phyloP scores from a whole-genome alignment of 495 filamentous ascomycete species.

The Podospora pseudopauciseta region DNA sequence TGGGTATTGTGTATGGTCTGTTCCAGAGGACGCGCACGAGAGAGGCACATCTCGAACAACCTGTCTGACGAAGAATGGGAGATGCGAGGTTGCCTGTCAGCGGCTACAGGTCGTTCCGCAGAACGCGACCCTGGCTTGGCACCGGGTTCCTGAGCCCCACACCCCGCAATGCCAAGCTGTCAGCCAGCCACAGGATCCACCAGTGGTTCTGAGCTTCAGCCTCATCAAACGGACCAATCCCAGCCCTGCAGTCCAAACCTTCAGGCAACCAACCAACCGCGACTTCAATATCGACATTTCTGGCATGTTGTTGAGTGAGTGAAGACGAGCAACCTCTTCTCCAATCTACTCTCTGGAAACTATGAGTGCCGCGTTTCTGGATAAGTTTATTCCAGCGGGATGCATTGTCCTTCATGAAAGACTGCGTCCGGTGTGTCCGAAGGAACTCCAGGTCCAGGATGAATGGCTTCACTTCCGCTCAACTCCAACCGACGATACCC shows the following conservation, averaged over 20 bases:
- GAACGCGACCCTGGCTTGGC: not conserved
- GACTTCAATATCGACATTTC: not conserved
- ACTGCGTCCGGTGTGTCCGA: not conserved
- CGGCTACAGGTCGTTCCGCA: too few species aligned
- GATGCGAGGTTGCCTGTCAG: not conserved
- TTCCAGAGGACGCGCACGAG: not conserved
- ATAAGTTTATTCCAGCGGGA: not conserved
- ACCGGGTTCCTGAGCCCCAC: not conserved
- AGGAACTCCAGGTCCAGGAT: not conserved
- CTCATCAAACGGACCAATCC: constrained; percentile 1
- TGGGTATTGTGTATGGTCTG: not conserved
- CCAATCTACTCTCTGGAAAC: not conserved
- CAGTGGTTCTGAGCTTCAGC: constrained; percentile 27
- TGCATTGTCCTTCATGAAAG: not conserved
- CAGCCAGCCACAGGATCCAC: not conserved
- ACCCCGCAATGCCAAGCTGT: not conserved
- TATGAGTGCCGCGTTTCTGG: not conserved
- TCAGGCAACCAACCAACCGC: not conserved
- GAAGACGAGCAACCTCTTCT: not conserved
- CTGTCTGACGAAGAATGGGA: not conserved
- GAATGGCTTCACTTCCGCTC: not conserved
- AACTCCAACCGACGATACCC: not conserved
- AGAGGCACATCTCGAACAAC: not conserved
- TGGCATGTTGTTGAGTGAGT: not conserved
- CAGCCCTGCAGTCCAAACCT: not conserved